Percentiles rank a stretch among this genome's conserved stretches.
These are phyloP conservation scores for Kodamaea fukazawae DNA, from an alignment of 805 yeast species.

Conservation along the genomic window DNA sequence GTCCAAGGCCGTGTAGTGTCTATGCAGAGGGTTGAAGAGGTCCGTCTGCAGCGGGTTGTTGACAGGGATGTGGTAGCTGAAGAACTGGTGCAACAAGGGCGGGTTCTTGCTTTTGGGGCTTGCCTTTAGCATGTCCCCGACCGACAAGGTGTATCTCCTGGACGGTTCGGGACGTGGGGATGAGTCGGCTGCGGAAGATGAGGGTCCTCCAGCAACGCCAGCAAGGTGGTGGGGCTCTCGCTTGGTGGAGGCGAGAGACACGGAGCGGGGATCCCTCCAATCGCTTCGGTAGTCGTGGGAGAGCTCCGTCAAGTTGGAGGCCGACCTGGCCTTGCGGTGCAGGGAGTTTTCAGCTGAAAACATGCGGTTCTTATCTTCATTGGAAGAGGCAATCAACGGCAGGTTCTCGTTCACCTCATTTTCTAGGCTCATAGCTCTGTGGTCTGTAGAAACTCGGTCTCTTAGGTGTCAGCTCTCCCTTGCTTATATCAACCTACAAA, in stretches of 20 bases:
- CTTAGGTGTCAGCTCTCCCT: no score
- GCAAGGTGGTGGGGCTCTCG: neutral
- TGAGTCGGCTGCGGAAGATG: neutral
- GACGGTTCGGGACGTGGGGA: neutral
- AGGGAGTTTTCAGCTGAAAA: no score
- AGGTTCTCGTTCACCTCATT: neutral
- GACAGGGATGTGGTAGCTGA: constrained; percentile 29
- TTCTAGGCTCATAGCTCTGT: no score
- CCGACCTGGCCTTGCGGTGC: no score
- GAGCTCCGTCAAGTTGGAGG: no score
- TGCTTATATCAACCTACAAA: no score
- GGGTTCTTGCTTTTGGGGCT: neutral
- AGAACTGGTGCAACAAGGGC: constrained; percentile 29
- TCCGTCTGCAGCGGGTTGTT: constrained; percentile 24
- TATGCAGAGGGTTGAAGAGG: constrained; percentile 2
- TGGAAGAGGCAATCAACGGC: neutral
- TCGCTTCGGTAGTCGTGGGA: no score
- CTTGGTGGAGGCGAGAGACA: neutral
- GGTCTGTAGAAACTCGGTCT: no score
- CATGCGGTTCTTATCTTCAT: no score
- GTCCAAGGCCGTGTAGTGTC: constrained; percentile 9
- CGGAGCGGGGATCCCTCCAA: neutral
- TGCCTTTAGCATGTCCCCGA: constrained; percentile 1
- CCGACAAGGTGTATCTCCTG: constrained; percentile 4
- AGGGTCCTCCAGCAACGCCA: neutral